Evolutionary conservation across 345 rosid species (phyloP).

Genomic region (Pistacia integerrima): DNA sequence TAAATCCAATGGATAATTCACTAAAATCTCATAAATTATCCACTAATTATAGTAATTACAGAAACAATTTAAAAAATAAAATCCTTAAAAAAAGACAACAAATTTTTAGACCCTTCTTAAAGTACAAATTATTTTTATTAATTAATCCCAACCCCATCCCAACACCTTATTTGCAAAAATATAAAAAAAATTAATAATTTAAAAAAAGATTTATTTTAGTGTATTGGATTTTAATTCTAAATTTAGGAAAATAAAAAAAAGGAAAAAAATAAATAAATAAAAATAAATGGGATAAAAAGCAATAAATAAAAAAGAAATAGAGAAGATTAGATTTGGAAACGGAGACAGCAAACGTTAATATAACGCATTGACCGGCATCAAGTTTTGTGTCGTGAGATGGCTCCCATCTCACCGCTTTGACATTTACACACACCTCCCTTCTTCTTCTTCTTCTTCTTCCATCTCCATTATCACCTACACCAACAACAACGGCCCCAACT

Average conservation of each 20-base stretch:
- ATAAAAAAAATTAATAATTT: too few species aligned
- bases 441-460: neutral
- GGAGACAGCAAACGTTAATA: neutral
- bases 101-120: too few species aligned
- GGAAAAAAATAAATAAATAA: too few species aligned
- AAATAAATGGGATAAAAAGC: neutral
- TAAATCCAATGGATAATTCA: too few species aligned
- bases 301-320: neutral
- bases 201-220: too few species aligned
- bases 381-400: slow-evolving; percentile 10
- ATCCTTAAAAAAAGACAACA: neutral
- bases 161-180: too few species aligned
- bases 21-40: neutral
- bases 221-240: too few species aligned
- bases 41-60: neutral
- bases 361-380: slow-evolving; percentile 13
- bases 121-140: too few species aligned
- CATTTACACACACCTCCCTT: neutral
- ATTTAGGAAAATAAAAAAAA: neutral
- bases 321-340: neutral
- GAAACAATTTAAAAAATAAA: neutral
- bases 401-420: slow-evolving; percentile 2
- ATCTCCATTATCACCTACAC: neutral
- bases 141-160: too few species aligned
- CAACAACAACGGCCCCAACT: neutral